Evolutionary conservation across 2,329 filamentous ascomycete genomes (phyloP), one percentile per base, ranked within the genome.

Genomic region (Colletotrichum tanaceti): DNA sequence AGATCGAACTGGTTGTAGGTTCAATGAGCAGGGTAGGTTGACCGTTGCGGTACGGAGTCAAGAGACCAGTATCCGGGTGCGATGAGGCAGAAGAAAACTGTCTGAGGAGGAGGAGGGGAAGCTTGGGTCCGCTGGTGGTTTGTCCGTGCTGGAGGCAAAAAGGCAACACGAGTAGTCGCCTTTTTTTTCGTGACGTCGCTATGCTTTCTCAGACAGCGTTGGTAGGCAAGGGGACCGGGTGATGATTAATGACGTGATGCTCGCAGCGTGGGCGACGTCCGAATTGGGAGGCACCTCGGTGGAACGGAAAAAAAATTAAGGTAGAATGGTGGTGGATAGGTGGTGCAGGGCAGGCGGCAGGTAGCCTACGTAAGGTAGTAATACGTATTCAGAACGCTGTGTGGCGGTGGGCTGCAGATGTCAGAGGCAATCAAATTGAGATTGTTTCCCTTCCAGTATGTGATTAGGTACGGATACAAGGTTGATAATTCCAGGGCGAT

Each of bases 211-310:
- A 18, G 14, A 14, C n/a, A 28, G 28, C 41, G 43, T 47, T 46
- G 43, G 35, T 5, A 43, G 44, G 28, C 16, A 41, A 41, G 58
- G 28, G 49, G 44, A 35, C 18, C 32, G 28, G 28, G 44, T 60
- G 46, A 60, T 60, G 44, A 9, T 52, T 18, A 41, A 60, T 60
- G 58, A 60, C 58, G 58, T 52, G 58, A 60, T 60, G 43, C 16
- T 47, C 39, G 28, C 32, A 7, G 28, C 47, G 22, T 32, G n/a
- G 54, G 20, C 24, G 22, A 60, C 46, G 46, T 32, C 46, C 58
- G 28, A 22, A 18, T 38, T 24, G 7, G 20, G 22, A 24, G 20
- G 24, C 35, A 20, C 16, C 24, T 58, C n/a, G 28, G 28, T 47
- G 43, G 28, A 47, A 10, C 32, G 32, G 32, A 9, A 28, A 24